phyloP scores from a whole-genome alignment of 305 asterid genomes.

The Rubia occidens region DNA sequence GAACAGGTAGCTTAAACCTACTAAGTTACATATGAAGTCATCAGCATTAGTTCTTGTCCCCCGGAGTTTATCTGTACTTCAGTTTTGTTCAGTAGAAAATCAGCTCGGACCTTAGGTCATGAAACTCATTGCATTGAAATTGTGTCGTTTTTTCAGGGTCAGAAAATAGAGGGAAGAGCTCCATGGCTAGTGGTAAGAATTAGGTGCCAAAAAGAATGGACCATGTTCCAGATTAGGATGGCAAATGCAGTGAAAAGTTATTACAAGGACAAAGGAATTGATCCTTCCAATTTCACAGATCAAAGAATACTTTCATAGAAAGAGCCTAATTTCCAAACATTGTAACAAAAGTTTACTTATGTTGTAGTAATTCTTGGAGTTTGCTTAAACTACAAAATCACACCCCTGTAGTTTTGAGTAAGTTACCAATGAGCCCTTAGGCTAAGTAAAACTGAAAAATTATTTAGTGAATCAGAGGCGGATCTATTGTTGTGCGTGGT shows the following conservation, averaged over 20 bases:
- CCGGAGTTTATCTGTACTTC: background rate
- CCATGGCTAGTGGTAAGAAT: conserved; percentile 76
- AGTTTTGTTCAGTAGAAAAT: background rate
- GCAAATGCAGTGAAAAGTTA: conserved; percentile 50
- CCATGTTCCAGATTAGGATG: conserved; percentile 44
- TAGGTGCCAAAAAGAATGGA: conserved; percentile 65
- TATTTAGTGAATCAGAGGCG: no score
- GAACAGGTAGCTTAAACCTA: conserved; percentile 42
- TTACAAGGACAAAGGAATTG: conserved; percentile 32
- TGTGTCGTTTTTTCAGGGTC: conserved; percentile 39
- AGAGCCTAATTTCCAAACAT: background rate
- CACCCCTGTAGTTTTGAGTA: background rate
- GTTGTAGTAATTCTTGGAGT: background rate
- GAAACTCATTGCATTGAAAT: background rate
- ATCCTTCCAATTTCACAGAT: conserved; percentile 29
- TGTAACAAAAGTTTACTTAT: background rate
- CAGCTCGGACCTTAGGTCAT: no score
- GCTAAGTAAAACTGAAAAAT: no score
- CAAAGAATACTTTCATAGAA: conserved; percentile 2
- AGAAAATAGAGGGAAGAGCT: conserved; percentile 49
- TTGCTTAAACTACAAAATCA: no score
- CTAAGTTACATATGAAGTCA: background rate
- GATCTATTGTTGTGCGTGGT: no score
- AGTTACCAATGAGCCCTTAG: no score
- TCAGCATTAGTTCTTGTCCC: background rate